A percentile compares a stretch with the other conserved stretches of the same genome.
These are phyloP conservation scores for Tricholomella constricta DNA, from an alignment of 768 basidiomycete genomes.

Conservation along the genomic window DNA sequence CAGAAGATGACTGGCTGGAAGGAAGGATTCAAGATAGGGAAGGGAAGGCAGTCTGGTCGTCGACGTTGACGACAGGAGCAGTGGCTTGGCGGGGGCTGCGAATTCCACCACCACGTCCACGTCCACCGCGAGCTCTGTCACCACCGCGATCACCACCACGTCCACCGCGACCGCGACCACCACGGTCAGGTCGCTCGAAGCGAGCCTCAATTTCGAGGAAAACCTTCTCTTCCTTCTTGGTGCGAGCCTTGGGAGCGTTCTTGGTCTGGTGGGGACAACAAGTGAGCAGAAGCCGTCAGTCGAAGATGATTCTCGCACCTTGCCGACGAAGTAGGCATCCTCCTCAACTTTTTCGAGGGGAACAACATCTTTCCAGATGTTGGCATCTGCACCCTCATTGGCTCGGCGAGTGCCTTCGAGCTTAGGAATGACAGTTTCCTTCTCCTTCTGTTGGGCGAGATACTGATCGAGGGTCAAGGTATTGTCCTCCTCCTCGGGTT, in stretches of 20 bases:
- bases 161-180: conserved; percentile 58
- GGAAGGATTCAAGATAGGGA: conserved; percentile 60
- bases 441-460: conserved; percentile 77
- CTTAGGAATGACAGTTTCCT: conserved; percentile 66
- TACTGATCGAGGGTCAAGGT: conserved; percentile 94
- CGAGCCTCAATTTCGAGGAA: conserved; percentile 90
- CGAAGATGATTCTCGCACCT: conserved; percentile 53
- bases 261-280: conserved; percentile 51
- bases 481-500: conserved; percentile 88
- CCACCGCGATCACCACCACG: conserved; percentile 47
- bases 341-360: conserved; percentile 73
- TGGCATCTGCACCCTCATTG: conserved; percentile 75
- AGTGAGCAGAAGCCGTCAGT: neutral
- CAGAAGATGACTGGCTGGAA: neutral
- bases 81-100: conserved; percentile 45
- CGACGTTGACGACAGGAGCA: conserved; percentile 60
- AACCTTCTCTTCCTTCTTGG: conserved; percentile 89
- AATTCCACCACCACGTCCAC: conserved; percentile 46
- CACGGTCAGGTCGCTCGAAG: conserved; percentile 81
- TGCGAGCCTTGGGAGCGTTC: conserved; percentile 59
- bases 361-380: conserved; percentile 71
- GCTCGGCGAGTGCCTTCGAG: conserved; percentile 76
- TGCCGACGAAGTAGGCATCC: conserved; percentile 83
- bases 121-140: conserved; percentile 30
- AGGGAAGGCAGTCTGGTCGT: conserved; percentile 87